These are phyloP conservation scores for Spiraea crenata DNA, from an alignment of 331 rosid genomes.

Conservation along the genomic window DNA sequence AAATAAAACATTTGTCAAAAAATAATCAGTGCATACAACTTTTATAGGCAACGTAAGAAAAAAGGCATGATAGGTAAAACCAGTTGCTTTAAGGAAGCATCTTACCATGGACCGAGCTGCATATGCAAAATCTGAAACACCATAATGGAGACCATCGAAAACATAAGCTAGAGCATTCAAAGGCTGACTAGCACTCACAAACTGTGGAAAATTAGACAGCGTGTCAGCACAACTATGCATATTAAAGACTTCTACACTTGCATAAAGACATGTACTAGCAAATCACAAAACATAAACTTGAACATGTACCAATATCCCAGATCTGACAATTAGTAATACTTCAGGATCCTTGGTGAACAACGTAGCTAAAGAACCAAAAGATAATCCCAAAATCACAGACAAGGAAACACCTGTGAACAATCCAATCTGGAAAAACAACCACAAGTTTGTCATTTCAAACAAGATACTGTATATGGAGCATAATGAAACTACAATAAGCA, in stretches of 20 bases:
- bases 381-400: constrained; percentile 66
- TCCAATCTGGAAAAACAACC: constrained; percentile 60
- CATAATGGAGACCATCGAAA: constrained; percentile 91
- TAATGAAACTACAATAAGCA: neutral
- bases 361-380: constrained; percentile 76
- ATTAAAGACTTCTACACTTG: neutral
- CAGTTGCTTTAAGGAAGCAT: constrained; percentile 17
- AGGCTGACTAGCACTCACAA: constrained; percentile 94
- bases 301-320: constrained; percentile 70
- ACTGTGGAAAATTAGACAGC: constrained; percentile 45
- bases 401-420: constrained; percentile 62
- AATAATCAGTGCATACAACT: constrained; percentile 17
- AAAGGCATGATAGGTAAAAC: constrained; percentile 16
- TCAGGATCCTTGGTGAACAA: constrained; percentile 81
- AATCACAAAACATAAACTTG: constrained; percentile 13
- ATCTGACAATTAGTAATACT: constrained; percentile 68
- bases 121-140: constrained; percentile 88
- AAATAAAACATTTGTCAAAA: constrained; percentile 20
- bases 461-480: constrained; percentile 19
- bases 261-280: neutral
- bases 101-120: constrained; percentile 90
- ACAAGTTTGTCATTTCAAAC: constrained; percentile 10
- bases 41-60: neutral
- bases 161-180: constrained; percentile 82
- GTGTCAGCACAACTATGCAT: constrained; percentile 21